Evolutionary conservation across 306 rosid species (phyloP), one percentile per base, ranked within the genome.

Genomic region (Dryas octopetala): DNA sequence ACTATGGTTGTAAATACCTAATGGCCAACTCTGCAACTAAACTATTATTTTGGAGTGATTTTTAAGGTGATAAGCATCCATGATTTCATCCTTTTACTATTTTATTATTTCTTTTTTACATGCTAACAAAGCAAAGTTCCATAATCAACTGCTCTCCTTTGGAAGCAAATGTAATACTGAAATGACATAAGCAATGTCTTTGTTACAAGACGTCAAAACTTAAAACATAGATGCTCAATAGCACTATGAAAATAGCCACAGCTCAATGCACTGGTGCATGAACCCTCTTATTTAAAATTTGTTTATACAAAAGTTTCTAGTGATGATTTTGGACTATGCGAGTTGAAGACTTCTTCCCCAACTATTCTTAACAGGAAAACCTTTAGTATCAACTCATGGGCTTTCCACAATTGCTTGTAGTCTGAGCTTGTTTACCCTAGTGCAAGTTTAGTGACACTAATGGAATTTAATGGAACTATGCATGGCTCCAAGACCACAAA

Each of bases 1-100:
- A 83, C 83, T 84, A 83, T 40, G 47, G 75, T 70, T 55, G 70
- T 69, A 14, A 51, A 14, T 40, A 55, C n/a, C 15, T 53, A 81
- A 73, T 74, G 79, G 80, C 53, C 81, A 80, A 49, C 75, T 66
- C 32, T 52, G 47, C 6, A 19, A 52, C 32, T 68, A 71, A 71
- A 23, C 16, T 70, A 76, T 66, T 23, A 17, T 23, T 19, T 15
- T 64, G 50, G 48, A 60, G 26, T 62, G 14, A 52, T 68, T 57
- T 46, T 51, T 15, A 15, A 55, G 16, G 50, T 13, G 77, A 52
- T 59, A 79, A 69, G 78, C 73, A 68, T 51, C 41, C 64, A 53
- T 68, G 76, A 74, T 58, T 19, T 13, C 66, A 47, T 55, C 66
- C 70, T 17, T 57, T 67, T 75, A 40, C 6, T 69, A 49, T 32